Percentiles rank a stretch among this genome's conserved stretches.
Conservation (phyloP, 2,329 filamentous ascomycete genomes). For the Microsporum canis region DNA sequence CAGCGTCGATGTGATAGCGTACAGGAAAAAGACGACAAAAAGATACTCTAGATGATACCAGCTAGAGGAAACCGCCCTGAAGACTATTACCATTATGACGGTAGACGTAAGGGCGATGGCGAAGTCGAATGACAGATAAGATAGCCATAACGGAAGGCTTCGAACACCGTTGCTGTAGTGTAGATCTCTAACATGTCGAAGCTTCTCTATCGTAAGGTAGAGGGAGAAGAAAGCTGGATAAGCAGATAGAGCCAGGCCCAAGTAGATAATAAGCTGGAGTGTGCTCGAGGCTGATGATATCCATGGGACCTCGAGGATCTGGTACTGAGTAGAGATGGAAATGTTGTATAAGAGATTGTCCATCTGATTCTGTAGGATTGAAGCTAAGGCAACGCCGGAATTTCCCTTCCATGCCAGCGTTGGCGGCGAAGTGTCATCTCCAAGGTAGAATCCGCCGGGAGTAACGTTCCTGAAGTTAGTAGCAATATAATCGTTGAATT, state of each 20-base stretch:
- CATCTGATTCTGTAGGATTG: slow-evolving; percentile 50
- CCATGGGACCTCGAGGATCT: slow-evolving; percentile 65
- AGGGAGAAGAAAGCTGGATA: slow-evolving; percentile 81
- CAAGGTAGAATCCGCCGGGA: slow-evolving; percentile 71
- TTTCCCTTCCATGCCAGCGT: slow-evolving; percentile 58
- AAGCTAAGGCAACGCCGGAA: slow-evolving; percentile 44
- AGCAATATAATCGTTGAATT: slow-evolving; percentile 57
- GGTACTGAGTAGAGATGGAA: slow-evolving; percentile 60
- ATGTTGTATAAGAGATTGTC: slow-evolving; percentile 56
- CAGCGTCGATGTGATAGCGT: slow-evolving; percentile 65
- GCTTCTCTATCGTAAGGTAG: slow-evolving; percentile 75
- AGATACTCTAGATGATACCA: slow-evolving; percentile 76
- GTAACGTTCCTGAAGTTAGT: slow-evolving; percentile 55
- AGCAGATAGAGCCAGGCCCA: slow-evolving; percentile 63
- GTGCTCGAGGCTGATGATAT: slow-evolving; percentile 57
- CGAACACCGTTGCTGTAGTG: slow-evolving; percentile 89
- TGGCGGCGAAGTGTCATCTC: slow-evolving; percentile 47
- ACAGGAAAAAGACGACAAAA: slow-evolving; percentile 69
- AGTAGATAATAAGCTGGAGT: slow-evolving; percentile 70
- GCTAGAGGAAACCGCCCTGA: slow-evolving; percentile 48
- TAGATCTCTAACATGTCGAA: slow-evolving; percentile 66
- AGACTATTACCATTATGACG: slow-evolving; percentile 57
- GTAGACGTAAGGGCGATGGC: slow-evolving; percentile 57
- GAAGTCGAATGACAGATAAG: slow-evolving; percentile 73
- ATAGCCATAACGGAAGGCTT: slow-evolving; percentile 70